Conservation (phyloP, 768 basidiomycete species). For the Mycena albidolilacea region DNA sequence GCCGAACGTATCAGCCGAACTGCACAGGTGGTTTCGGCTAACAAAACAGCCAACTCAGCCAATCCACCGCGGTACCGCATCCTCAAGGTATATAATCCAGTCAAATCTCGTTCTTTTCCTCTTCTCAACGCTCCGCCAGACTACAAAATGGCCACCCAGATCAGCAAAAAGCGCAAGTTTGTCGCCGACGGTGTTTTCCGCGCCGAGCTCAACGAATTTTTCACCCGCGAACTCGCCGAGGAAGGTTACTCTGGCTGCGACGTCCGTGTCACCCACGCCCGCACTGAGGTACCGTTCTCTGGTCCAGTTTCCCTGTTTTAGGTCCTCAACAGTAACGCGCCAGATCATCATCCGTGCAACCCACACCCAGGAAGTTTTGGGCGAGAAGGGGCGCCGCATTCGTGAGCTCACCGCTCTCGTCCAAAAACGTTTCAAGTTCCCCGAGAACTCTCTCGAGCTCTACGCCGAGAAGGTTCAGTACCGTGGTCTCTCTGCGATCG, state of each 20-base stretch:
- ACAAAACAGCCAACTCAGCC: not conserved
- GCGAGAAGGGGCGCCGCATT: slow-evolving; percentile 99
- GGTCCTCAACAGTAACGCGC: slow-evolving; percentile 17
- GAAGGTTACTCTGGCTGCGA: slow-evolving; percentile 99
- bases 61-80: slow-evolving; percentile 18
- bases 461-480: slow-evolving; percentile 99
- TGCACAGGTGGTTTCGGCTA: not conserved
- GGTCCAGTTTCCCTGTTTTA: not conserved
- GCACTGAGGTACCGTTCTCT: slow-evolving; percentile 82
- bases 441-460: slow-evolving; percentile 97
- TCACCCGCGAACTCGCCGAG: slow-evolving; percentile 97
- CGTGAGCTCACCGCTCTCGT: slow-evolving; percentile 98
- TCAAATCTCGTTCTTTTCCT: slow-evolving; percentile 12
- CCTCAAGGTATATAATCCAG: slow-evolving; percentile 35
- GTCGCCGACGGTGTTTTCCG: slow-evolving; percentile 99
- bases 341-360: slow-evolving; percentile 99
- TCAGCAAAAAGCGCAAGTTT: slow-evolving; percentile 99
- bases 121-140: slow-evolving; percentile 17
- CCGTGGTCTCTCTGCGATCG: slow-evolving; percentile 98
- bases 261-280: slow-evolving; percentile 98
- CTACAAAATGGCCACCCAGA: slow-evolving; percentile 82
- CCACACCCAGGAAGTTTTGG: slow-evolving; percentile 98
- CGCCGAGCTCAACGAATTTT: slow-evolving; percentile 99
- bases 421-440: slow-evolving; percentile 99
- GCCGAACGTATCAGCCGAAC: not conserved